Percentiles rank a stretch among this genome's conserved stretches.
These are phyloP conservation scores for Baudoinia panamericana DNA, from an alignment of 495 filamentous ascomycete genomes.

Conservation along the genomic window DNA sequence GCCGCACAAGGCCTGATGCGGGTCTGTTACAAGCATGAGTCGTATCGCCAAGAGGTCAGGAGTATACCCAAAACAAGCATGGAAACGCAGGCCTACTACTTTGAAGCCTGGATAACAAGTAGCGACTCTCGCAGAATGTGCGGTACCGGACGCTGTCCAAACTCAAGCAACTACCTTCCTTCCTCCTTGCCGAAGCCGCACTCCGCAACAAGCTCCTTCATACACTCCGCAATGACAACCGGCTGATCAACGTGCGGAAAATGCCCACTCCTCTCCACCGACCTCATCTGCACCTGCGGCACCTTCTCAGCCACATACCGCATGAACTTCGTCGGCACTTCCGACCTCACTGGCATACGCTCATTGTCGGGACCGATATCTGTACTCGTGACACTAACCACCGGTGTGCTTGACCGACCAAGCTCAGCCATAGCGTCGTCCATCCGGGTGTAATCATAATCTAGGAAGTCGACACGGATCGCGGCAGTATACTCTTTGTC, in stretches of 20 bases:
- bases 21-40: too few relatives aligned
- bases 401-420: conserved; percentile 1
- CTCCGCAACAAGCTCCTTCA: too few relatives aligned
- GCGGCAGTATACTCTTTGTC: neutral
- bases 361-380: conserved; percentile 8
- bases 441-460: conserved; percentile 2
- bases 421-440: conserved; percentile 3
- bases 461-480: neutral
- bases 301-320: conserved; percentile 33
- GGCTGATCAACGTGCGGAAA: conserved; percentile 14
- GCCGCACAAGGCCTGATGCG: too few relatives aligned
- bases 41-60: too few relatives aligned
- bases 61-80: too few relatives aligned
- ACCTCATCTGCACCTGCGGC: neutral
- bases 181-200: too few relatives aligned
- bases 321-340: conserved; percentile 6
- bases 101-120: too few relatives aligned
- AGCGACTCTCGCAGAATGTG: too few relatives aligned
- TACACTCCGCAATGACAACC: conserved; percentile 1
- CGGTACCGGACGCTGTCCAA: too few relatives aligned
- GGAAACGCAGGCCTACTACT: too few relatives aligned
- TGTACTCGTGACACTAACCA: conserved; percentile 6
- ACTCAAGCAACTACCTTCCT: too few relatives aligned
- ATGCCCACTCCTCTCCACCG: conserved; percentile 1
- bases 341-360: conserved; percentile 3